Conservation (phyloP, 139 green algal genomes). For the Haematococcus lacustris region DNA sequence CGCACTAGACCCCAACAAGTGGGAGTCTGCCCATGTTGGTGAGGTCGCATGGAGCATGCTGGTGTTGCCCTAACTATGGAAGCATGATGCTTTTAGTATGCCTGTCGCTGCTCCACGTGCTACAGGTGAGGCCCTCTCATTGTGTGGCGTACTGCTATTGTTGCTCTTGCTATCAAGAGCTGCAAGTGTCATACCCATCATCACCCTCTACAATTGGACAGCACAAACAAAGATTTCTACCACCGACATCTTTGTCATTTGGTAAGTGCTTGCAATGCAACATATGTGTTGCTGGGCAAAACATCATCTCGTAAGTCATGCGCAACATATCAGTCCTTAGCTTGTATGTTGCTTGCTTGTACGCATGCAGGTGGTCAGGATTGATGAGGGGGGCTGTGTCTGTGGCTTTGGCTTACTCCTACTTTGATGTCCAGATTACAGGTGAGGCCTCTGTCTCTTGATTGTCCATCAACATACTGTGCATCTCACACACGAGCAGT, state of each 20-base stretch:
- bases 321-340: neutral
- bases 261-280: constrained; percentile 23
- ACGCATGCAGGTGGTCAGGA: constrained; percentile 61
- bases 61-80: neutral
- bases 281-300: neutral
- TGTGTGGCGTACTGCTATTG: constrained; percentile 59
- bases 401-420: constrained; percentile 63
- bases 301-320: neutral
- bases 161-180: constrained; percentile 50
- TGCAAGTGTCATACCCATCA: constrained; percentile 44
- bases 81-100: neutral
- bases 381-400: constrained; percentile 70
- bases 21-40: constrained; percentile 33
- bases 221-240: constrained; percentile 29
- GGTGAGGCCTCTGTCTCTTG: neutral
- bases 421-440: no score
- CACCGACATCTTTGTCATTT: constrained; percentile 61
- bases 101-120: neutral
- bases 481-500: neutral
- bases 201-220: constrained; percentile 19
- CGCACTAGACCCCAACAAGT: constrained; percentile 67
- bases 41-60: neutral
- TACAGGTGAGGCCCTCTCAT: constrained; percentile 13
- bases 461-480: neutral
- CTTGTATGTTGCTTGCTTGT: neutral